These are phyloP conservation scores for Verticillium tricorpus DNA, from an alignment of 2,329 filamentous ascomycete genomes.

Conservation along the genomic window DNA sequence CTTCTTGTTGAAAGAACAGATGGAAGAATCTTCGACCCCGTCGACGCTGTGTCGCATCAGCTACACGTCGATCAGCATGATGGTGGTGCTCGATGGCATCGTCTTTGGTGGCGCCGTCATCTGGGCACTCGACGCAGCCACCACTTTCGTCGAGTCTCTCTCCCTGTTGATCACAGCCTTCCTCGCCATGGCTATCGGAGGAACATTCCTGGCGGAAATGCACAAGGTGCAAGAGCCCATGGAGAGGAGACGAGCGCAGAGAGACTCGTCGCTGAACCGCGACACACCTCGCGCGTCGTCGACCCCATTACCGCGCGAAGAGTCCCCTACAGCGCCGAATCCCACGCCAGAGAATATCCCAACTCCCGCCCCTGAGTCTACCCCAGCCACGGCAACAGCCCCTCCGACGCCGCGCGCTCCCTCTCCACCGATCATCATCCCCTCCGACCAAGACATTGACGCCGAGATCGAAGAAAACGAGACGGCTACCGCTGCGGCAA, in stretches of 20 bases:
- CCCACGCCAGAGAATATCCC: slow-evolving; percentile 18
- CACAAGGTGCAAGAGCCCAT: slow-evolving; percentile 58
- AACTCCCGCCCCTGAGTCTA: neutral
- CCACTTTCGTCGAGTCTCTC: slow-evolving; percentile 53
- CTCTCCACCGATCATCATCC: slow-evolving; percentile 51
- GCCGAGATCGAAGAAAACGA: slow-evolving; percentile 41
- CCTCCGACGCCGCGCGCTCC: slow-evolving; percentile 16
- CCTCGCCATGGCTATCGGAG: slow-evolving; percentile 52
- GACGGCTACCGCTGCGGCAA: slow-evolving; percentile 31
- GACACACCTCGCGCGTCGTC: slow-evolving; percentile 18
- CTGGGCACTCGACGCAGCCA: slow-evolving; percentile 51
- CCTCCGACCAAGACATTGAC: slow-evolving; percentile 60
- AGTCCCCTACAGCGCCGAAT: slow-evolving; percentile 10
- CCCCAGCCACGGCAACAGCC: slow-evolving; percentile 6
- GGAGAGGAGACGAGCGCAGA: slow-evolving; percentile 35
- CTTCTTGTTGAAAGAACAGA: slow-evolving; percentile 57
- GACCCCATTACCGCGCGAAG: slow-evolving; percentile 18
- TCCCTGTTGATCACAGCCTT: slow-evolving; percentile 47
- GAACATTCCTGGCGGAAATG: slow-evolving; percentile 55
- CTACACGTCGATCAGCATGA: slow-evolving; percentile 56
- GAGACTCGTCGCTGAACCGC: slow-evolving; percentile 16
- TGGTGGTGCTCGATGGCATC: slow-evolving; percentile 60
- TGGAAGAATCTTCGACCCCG: slow-evolving; percentile 62
- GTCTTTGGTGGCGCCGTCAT: slow-evolving; percentile 52
- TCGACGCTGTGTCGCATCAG: slow-evolving; percentile 64